Percentiles rank a stretch among this genome's conserved stretches.
These are phyloP conservation scores for Cordyceps sp. DNA, from an alignment of 2,329 filamentous ascomycete genomes.

Conservation along the genomic window DNA sequence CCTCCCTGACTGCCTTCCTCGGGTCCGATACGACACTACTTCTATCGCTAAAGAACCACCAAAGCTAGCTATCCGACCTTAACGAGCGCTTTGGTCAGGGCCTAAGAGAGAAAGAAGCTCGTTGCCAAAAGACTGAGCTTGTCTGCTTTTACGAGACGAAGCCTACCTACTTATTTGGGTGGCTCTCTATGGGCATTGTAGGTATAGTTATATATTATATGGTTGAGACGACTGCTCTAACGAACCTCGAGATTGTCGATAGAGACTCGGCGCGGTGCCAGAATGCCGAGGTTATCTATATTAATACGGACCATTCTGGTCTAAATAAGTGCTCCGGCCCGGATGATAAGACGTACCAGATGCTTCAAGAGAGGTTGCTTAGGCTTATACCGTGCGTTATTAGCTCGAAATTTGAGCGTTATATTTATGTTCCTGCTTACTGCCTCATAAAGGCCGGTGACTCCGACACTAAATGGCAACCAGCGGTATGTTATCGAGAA, in stretches of 20 bases:
- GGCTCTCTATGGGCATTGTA: constrained; percentile 4
- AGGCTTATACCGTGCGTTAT: not conserved
- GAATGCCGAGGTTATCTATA: not conserved
- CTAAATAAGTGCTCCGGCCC: constrained; percentile 5
- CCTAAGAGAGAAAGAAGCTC: not conserved
- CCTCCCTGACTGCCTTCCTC: constrained; percentile 3
- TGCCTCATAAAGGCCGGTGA: not conserved
- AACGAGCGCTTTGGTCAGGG: not conserved
- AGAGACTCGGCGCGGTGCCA: constrained; percentile 2
- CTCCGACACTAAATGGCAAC: not conserved
- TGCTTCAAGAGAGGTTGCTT: not conserved
- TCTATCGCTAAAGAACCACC: constrained; percentile 2
- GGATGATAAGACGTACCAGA: constrained; percentile 2
- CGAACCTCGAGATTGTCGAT: constrained; percentile 2
- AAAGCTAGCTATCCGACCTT: constrained; percentile 1
- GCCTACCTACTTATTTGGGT: constrained; percentile 3
- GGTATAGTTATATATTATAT: not conserved
- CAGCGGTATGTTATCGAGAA: not conserved
- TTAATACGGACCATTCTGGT: constrained; percentile 7
- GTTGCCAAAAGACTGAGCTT: constrained; percentile 1
- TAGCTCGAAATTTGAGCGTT: not conserved
- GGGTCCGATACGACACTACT: constrained; percentile 5
- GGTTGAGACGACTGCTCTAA: not conserved
- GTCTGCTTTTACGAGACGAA: constrained; percentile 6
- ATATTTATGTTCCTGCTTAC: not conserved